phyloP scores from a whole-genome alignment of 805 yeast genomes.

The Saturnispora besseyi region DNA sequence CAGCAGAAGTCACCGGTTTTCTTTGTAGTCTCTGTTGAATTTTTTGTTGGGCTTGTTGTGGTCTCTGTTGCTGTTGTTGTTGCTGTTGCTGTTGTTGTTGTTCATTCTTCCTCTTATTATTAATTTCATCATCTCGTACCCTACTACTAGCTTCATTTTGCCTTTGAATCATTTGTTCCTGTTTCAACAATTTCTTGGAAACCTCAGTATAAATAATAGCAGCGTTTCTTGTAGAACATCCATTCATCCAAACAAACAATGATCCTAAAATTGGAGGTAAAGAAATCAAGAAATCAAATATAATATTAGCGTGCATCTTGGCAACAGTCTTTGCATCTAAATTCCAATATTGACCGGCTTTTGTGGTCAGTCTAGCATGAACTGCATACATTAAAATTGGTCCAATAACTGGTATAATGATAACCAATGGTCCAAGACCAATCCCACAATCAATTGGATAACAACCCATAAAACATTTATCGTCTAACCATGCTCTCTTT shows the following conservation, averaged over 20 bases:
- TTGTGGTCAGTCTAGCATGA: slow-evolving; percentile 56
- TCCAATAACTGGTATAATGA: slow-evolving; percentile 71
- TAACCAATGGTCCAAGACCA: slow-evolving; percentile 67
- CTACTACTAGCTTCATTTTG: neutral
- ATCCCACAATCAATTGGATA: slow-evolving; percentile 65
- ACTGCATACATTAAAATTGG: slow-evolving; percentile 73
- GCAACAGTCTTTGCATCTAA: slow-evolving; percentile 53
- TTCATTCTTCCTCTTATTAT: neutral
- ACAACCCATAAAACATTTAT: slow-evolving; percentile 73
- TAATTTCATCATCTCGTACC: neutral
- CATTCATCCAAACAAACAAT: slow-evolving; percentile 70
- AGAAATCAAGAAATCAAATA: slow-evolving; percentile 63
- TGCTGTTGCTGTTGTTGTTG: neutral
- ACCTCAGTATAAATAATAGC: slow-evolving; percentile 53
- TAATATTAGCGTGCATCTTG: slow-evolving; percentile 67
- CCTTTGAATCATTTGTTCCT: slow-evolving; percentile 10
- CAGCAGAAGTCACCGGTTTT: neutral
- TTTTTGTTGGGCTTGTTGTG: neutral
- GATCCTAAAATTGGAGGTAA: slow-evolving; percentile 77
- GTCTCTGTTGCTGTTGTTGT: neutral
- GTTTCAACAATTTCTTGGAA: slow-evolving; percentile 13
- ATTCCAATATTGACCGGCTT: slow-evolving; percentile 48
- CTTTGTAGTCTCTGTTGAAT: neutral
- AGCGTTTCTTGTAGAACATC: slow-evolving; percentile 85
- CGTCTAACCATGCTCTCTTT: slow-evolving; percentile 79